Conservation (phyloP, 2,329 filamentous ascomycete genomes). For the Aspergillus sp. region DNA sequence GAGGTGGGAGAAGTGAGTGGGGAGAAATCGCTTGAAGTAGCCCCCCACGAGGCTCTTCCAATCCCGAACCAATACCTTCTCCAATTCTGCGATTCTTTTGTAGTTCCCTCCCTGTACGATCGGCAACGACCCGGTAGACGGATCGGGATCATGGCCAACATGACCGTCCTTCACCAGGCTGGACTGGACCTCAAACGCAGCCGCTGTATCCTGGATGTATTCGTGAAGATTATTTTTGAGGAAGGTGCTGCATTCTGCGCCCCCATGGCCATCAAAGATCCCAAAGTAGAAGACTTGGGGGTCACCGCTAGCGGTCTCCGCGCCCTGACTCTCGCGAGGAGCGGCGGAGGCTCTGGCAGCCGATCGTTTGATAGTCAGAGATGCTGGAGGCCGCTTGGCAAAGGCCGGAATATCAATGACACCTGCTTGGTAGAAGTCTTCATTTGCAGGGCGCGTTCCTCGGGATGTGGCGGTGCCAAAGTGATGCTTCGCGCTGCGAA, state of each 20-base stretch:
- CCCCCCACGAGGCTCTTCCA: conserved; percentile 87
- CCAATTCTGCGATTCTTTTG: conserved; percentile 63
- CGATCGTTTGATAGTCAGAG: conserved; percentile 45
- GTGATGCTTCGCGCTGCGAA: conserved; percentile 93
- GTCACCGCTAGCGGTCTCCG: conserved; percentile 77
- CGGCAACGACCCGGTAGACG: conserved; percentile 36
- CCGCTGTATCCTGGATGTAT: conserved; percentile 81
- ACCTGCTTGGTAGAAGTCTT: conserved; percentile 90
- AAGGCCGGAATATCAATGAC: conserved; percentile 93
- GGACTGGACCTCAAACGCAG: conserved; percentile 72
- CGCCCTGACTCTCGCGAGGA: conserved; percentile 56
- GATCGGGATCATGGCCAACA: conserved; percentile 11
- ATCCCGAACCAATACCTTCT: conserved; percentile 67
- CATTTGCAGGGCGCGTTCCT: conserved; percentile 83
- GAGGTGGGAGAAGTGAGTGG: conserved; percentile 66
- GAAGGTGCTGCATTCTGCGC: conserved; percentile 82
- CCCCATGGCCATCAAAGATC: conserved; percentile 94
- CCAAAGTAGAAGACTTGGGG: conserved; percentile 98
- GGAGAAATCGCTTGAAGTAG: conserved; percentile 89
- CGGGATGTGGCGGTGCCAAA: conserved; percentile 78
- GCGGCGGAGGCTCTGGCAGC: conserved; percentile 25
- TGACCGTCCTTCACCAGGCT: conserved; percentile 55
- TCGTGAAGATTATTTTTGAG: conserved; percentile 78
- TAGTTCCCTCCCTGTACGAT: conserved; percentile 55
- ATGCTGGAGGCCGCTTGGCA: conserved; percentile 74